These are phyloP conservation scores for Sphagnum tenellum DNA, from an alignment of 225 moss, liverwort and hornwort genomes.

Conservation along the genomic window DNA sequence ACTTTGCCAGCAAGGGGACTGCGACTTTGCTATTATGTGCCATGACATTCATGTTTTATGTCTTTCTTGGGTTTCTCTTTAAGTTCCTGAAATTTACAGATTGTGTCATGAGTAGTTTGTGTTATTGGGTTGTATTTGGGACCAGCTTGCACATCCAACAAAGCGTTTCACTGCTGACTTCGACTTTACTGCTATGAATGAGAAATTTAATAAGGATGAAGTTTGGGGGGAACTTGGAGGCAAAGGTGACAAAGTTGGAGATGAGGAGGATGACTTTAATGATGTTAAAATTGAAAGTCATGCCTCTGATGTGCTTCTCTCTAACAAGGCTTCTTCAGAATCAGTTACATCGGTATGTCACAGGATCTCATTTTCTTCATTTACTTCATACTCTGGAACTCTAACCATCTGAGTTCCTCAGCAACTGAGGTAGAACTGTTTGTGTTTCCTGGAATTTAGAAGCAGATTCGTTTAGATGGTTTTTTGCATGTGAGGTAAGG, in stretches of 20 bases:
- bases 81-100: neutral
- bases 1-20: neutral
- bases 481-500: neutral
- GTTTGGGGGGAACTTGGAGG: constrained; percentile 99
- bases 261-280: constrained; percentile 50
- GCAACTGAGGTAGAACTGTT: neutral
- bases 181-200: constrained; percentile 94
- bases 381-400: too few species aligned
- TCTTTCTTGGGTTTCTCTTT: neutral
- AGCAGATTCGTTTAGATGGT: neutral
- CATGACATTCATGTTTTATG: neutral
- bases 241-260: constrained; percentile 44
- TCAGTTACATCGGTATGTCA: constrained; percentile 1
- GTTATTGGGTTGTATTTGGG: neutral
- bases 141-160: constrained; percentile 63
- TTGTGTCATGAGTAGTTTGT: too few species aligned
- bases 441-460: neutral
- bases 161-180: constrained; percentile 90
- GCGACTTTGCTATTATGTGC: neutral
- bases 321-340: constrained; percentile 40
- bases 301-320: constrained; percentile 24
- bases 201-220: constrained; percentile 95
- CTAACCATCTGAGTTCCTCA: too few species aligned
- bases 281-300: constrained; percentile 64
- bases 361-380: too few species aligned